Conservation (phyloP, 345 rosid genomes). For the Gossypium australe region DNA sequence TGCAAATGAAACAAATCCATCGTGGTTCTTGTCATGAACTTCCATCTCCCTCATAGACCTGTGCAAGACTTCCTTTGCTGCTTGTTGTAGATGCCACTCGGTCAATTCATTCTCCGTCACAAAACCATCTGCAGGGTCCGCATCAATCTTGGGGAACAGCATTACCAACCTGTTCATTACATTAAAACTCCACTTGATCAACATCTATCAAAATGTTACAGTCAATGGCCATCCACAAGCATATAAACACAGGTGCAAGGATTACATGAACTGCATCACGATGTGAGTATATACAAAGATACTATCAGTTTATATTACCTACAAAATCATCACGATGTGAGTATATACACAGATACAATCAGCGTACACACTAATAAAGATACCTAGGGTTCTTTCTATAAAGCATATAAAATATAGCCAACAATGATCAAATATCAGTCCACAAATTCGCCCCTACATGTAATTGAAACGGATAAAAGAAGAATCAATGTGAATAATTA, state of each 20-base stretch:
- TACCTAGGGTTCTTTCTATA: neutral
- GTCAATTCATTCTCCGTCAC: slow-evolving; percentile 75
- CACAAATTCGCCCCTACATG: neutral
- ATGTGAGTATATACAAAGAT: neutral
- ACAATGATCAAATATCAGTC: neutral
- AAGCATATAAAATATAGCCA: neutral
- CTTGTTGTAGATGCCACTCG: slow-evolving; percentile 73
- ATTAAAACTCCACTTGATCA: slow-evolving; percentile 3
- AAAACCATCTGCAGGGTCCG: slow-evolving; percentile 68
- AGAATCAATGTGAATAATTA: neutral
- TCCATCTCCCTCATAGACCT: slow-evolving; percentile 87
- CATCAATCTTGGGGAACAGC: slow-evolving; percentile 89
- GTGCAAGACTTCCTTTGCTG: slow-evolving; percentile 69
- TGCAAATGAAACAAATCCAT: slow-evolving; percentile 65
- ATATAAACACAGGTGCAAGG: neutral
- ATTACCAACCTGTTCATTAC: slow-evolving; percentile 46
- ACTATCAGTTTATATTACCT: neutral
- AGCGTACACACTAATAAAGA: neutral
- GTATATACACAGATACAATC: too few relatives aligned
- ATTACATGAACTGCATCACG: neutral
- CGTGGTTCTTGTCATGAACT: slow-evolving; percentile 82
- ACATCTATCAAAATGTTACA: neutral
- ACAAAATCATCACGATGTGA: neutral
- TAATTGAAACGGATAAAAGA: neutral
- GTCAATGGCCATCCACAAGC: neutral